These are phyloP conservation scores for Zizania palustris DNA, from an alignment of 202 grass and related monocot species.

Conservation along the genomic window DNA sequence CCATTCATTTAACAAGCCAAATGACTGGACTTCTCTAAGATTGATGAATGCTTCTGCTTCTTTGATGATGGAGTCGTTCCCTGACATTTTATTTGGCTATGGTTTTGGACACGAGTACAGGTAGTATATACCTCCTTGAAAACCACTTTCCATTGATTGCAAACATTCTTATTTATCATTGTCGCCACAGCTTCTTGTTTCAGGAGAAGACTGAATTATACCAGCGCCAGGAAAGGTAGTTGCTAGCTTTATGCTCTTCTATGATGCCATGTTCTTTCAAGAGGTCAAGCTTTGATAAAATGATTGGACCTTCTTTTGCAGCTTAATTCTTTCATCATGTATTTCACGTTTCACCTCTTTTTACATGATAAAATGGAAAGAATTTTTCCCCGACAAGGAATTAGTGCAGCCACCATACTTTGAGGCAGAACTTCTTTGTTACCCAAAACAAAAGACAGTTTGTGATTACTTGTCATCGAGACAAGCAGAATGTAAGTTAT, in stretches of 20 bases:
- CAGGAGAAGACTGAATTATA: conserved; percentile 72
- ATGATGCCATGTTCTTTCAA: conserved; percentile 29
- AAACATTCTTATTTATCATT: conserved; percentile 33
- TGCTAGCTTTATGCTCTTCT: conserved; percentile 6
- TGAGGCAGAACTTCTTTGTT: conserved; percentile 73
- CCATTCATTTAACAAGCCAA: conserved; percentile 79
- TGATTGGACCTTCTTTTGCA: conserved; percentile 50
- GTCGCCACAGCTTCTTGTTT: conserved; percentile 73
- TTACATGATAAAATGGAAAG: conserved; percentile 84
- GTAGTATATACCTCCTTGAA: conserved; percentile 29
- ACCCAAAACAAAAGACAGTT: conserved; percentile 61
- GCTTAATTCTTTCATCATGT: conserved; percentile 71
- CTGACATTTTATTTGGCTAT: conserved; percentile 78
- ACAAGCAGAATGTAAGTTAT: conserved; percentile 75
- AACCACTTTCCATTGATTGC: background rate
- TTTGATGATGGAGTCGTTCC: conserved; percentile 66
- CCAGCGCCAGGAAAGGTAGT: conserved; percentile 66
- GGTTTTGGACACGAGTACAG: conserved; percentile 81
- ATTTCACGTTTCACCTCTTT: conserved; percentile 83
- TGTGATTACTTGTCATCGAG: conserved; percentile 86
- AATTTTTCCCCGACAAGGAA: conserved; percentile 66
- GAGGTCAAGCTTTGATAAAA: conserved; percentile 21
- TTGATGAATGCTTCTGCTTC: conserved; percentile 77
- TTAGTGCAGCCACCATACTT: conserved; percentile 62
- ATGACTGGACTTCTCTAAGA: conserved; percentile 64